Conservation (phyloP, 1,139 yeast species). For the Yamadazyma triangularis region DNA sequence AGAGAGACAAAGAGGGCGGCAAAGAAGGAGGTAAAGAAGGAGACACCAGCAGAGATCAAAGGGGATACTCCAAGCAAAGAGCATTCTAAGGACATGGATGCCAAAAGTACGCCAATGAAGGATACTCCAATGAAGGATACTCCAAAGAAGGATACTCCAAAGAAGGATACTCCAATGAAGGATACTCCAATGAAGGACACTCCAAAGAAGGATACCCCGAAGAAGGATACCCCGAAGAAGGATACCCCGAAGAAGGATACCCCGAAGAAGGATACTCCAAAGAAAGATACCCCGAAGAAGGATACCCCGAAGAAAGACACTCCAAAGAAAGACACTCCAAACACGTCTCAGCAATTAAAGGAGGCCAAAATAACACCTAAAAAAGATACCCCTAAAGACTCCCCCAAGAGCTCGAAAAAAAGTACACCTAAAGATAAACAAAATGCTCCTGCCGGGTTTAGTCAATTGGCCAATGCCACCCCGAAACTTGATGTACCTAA, state of each 20-base stretch:
- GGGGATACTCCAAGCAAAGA: too few relatives aligned
- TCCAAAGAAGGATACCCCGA: constrained; percentile 1
- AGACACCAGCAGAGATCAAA: too few relatives aligned
- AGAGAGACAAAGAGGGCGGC: too few relatives aligned
- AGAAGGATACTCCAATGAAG: background rate
- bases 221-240: constrained; percentile 1
- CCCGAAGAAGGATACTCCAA: constrained; percentile 2
- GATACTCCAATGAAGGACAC: background rate
- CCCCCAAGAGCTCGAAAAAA: background rate
- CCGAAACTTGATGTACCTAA: constrained; percentile 6
- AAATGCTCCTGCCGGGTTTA: background rate
- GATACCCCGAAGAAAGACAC: background rate
- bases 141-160: background rate
- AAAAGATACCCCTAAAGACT: constrained; percentile 1
- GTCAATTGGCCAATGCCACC: constrained; percentile 1
- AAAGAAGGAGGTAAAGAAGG: too few relatives aligned
- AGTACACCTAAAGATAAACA: background rate
- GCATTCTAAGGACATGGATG: too few relatives aligned
- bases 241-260: constrained; percentile 2
- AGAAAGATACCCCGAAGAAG: background rate
- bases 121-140: background rate
- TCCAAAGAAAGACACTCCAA: constrained; percentile 1
- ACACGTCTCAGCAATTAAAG: constrained; percentile 1
- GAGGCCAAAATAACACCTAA: constrained; percentile 2
- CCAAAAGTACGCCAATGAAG: background rate